A percentile compares a stretch with the other conserved stretches of the same genome.
These are phyloP conservation scores for Priceomyces medius DNA, from an alignment of 805 yeast genomes.

Conservation along the genomic window DNA sequence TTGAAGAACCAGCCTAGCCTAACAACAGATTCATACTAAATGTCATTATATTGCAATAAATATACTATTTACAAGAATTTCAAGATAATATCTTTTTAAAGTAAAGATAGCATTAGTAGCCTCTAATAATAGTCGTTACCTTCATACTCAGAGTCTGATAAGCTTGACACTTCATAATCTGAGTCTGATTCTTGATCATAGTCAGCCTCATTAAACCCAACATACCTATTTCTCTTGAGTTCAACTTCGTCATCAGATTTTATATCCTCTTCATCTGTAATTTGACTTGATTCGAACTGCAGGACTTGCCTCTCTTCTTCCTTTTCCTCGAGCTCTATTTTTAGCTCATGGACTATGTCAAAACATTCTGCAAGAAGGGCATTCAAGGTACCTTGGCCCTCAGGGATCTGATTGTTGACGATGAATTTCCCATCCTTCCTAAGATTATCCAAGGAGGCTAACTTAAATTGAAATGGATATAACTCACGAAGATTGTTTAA, in stretches of 20 bases:
- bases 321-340: constrained; percentile 75
- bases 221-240: constrained; percentile 40
- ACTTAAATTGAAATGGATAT: constrained; percentile 93
- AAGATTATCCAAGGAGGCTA: constrained; percentile 83
- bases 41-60: too few species aligned
- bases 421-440: constrained; percentile 90
- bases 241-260: constrained; percentile 46
- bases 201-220: constrained; percentile 47
- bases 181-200: constrained; percentile 41
- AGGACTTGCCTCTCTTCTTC: constrained; percentile 32
- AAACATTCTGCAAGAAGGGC: constrained; percentile 92
- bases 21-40: neutral
- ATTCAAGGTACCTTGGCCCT: constrained; percentile 95
- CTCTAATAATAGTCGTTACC: constrained; percentile 42
- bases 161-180: constrained; percentile 16
- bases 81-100: neutral
- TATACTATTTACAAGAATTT: neutral
- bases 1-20: neutral
- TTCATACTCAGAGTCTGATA: constrained; percentile 35
- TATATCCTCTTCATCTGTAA: constrained; percentile 30
- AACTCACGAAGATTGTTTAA: constrained; percentile 82
- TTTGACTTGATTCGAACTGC: constrained; percentile 13
- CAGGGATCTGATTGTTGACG: constrained; percentile 87
- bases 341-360: constrained; percentile 87
- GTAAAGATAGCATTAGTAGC: too few species aligned